Base-by-base conservation (phyloP, 2,329 filamentous ascomycete species). In the Pezicula rhizophila region DNA sequence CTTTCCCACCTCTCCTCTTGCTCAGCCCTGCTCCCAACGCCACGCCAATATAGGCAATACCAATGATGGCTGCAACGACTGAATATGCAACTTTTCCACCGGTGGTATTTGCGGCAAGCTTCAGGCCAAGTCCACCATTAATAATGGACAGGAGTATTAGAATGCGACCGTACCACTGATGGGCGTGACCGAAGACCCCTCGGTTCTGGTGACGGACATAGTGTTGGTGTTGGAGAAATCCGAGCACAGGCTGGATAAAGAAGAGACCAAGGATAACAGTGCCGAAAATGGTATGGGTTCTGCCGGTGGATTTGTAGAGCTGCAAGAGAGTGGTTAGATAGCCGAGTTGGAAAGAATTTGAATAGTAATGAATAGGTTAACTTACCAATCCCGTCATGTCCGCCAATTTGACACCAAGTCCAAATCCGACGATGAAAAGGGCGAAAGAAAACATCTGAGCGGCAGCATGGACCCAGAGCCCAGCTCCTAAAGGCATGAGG, bases 111-210 rank as follows among this genome's bases (percentile, higher is more conserved):
- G 57, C 53, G 1, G 76, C 70, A 14, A 82, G 67, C 54, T 74
- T 52, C 25, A 86, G 66, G 3, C 82, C 82, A 4, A 85, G 64
- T 0, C 81, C 82, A 48, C 82, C 82, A 57, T 85, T 85, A 56
- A 85, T 62, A 40, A 84, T 70, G 23, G 79, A 82, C 2, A 84
- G 60, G 15, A 77, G 48, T 53, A 86, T 77, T 39, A 85, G 63
- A 1, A 68, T 57, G 15, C 82, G 74, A 11, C 82, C 82, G 57
- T 75, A 81, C 79, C 79, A 85, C 55, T 83, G 76, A 60, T 86
- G 82, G 1, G 69, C 60, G 54, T 82, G 66, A 53, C 78, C 80
- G 52, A 82, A 60, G 37, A 68, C 14, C 6, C 75, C 75, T 33
- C 81, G 77, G 23, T 58, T 40, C 46, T 71, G 65, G 47, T 74